Percentiles rank a stretch among this genome's conserved stretches.
phyloP scores from a whole-genome alignment of 768 basidiomycete genomes.

The Candolleomyces aberdarensis region DNA sequence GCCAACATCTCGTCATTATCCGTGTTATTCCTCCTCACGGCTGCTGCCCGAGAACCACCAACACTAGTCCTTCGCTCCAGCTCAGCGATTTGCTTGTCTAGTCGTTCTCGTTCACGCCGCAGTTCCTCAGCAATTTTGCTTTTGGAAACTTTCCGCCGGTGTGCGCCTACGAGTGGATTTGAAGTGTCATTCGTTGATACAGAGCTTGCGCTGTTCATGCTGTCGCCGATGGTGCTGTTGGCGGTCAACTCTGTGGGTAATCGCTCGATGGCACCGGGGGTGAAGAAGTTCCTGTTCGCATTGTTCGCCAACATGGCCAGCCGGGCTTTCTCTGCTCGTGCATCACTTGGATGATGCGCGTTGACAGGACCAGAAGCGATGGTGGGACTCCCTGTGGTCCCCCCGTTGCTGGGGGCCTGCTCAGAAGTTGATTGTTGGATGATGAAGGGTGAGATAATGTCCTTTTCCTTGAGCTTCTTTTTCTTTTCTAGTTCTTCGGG shows the following conservation, averaged over 20 bases:
- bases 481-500: not conserved
- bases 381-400: not conserved
- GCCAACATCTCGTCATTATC: slow-evolving; percentile 4
- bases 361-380: no score
- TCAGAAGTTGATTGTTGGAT: not conserved
- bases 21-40: not conserved
- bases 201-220: not conserved
- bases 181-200: not conserved
- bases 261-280: not conserved
- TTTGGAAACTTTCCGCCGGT: not conserved
- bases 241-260: not conserved
- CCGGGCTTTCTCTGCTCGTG: not conserved
- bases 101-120: slow-evolving; percentile 3
- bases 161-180: not conserved
- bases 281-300: not conserved
- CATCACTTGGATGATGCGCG: no score
- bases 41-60: not conserved
- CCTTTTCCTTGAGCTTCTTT: slow-evolving; percentile 2
- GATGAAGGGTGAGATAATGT: slow-evolving; percentile 6
- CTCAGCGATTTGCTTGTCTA: slow-evolving; percentile 7
- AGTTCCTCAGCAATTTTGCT: slow-evolving; percentile 3
- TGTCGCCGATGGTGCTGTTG: not conserved
- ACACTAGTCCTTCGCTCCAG: not conserved
- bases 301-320: not conserved
- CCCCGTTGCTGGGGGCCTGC: not conserved